Percentiles rank a stretch among this genome's conserved stretches.
phyloP scores from a whole-genome alignment of 306 rosid species.

The Trifolium repens region DNA sequence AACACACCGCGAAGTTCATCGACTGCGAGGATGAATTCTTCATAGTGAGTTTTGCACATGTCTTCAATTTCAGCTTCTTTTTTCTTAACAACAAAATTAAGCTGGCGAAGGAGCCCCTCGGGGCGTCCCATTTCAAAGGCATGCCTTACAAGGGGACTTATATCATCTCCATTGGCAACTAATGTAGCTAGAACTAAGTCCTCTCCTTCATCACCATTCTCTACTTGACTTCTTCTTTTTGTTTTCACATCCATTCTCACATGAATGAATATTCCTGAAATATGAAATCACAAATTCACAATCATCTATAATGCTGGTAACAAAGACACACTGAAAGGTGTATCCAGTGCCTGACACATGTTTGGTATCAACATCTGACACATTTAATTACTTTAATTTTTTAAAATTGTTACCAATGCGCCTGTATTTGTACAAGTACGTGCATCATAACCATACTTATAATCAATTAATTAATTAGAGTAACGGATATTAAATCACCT shows the following conservation, averaged over 20 bases:
- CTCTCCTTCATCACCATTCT: constrained; percentile 78
- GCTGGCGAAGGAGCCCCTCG: constrained; percentile 79
- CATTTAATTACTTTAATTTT: too few relatives aligned
- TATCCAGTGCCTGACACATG: too few relatives aligned
- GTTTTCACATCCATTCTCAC: constrained; percentile 61
- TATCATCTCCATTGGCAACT: constrained; percentile 85
- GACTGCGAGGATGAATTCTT: constrained; percentile 95
- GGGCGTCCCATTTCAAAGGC: constrained; percentile 93
- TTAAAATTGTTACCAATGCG: too few relatives aligned
- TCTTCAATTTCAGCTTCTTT: constrained; percentile 91
- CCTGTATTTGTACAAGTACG: too few relatives aligned
- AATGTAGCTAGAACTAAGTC: constrained; percentile 84
- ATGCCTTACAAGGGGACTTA: constrained; percentile 88
- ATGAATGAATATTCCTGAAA: constrained; percentile 29
- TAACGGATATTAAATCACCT: too few relatives aligned
- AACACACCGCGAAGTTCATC: constrained; percentile 93
- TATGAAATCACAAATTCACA: constrained; percentile 21
- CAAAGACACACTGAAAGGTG: background rate
- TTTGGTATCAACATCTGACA: too few relatives aligned
- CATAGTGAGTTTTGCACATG: constrained; percentile 97
- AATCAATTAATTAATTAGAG: too few relatives aligned
- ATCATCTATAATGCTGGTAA: constrained; percentile 19
- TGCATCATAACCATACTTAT: too few relatives aligned
- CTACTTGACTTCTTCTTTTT: constrained; percentile 61
- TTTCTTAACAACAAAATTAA: constrained; percentile 75